Percentiles rank a stretch among this genome's conserved stretches.
phyloP scores from a whole-genome alignment of 768 basidiomycete genomes.

The Amanita fuliginea region DNA sequence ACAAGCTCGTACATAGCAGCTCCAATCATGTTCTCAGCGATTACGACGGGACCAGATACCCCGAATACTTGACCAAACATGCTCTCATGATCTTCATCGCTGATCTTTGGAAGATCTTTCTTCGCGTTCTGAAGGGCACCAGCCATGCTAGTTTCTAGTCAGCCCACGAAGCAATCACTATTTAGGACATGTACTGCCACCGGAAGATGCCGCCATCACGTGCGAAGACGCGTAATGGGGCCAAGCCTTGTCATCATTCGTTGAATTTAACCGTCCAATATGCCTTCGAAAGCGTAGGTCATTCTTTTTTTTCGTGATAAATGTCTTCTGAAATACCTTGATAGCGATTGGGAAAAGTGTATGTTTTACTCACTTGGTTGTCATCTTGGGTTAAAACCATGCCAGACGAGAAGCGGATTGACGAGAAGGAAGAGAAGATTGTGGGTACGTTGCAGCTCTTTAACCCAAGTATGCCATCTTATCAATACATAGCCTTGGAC shows the following conservation, averaged over 20 bases:
- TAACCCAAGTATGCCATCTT: constrained; percentile 6
- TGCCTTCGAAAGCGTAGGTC: constrained; percentile 94
- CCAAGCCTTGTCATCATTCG: too few relatives aligned
- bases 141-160: constrained; percentile 47
- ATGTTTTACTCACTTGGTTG: constrained; percentile 13
- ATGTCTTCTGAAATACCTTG: constrained; percentile 7
- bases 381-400: background rate
- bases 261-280: too few relatives aligned
- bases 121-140: constrained; percentile 90
- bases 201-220: constrained; percentile 16
- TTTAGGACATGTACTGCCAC: background rate
- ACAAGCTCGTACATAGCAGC: constrained; percentile 98
- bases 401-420: constrained; percentile 74
- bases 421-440: constrained; percentile 94
- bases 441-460: constrained; percentile 38
- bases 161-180: background rate
- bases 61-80: constrained; percentile 84
- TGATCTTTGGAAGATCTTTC: constrained; percentile 76
- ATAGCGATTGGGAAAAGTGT: constrained; percentile 99
- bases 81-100: constrained; percentile 84
- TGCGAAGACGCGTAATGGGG: constrained; percentile 25
- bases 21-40: constrained; percentile 92
- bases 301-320: background rate
- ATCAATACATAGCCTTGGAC: constrained; percentile 59
- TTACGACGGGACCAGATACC: constrained; percentile 97